Conservation (phyloP, 2,329 filamentous ascomycete species). For the Trichoderma lentiforme region DNA sequence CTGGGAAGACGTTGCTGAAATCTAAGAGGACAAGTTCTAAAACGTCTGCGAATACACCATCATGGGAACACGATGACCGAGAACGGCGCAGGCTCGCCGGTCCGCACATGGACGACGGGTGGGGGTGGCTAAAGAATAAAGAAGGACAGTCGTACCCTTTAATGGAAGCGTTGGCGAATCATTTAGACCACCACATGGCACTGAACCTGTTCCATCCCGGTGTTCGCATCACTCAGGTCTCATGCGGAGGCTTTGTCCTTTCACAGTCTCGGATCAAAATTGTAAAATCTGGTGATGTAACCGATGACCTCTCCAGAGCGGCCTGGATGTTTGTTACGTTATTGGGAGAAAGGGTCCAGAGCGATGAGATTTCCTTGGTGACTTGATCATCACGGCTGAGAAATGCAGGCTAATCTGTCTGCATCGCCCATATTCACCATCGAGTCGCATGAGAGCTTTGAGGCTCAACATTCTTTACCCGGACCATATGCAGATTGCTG, state of each 20-base stretch:
- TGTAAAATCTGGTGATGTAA: constrained; percentile 30
- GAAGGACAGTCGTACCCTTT: constrained; percentile 39
- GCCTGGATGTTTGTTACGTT: constrained; percentile 39
- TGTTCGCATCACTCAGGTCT: constrained; percentile 51
- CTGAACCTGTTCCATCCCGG: constrained; percentile 54
- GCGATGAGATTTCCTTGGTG: constrained; percentile 22
- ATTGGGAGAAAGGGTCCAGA: constrained; percentile 33
- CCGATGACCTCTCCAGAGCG: constrained; percentile 32
- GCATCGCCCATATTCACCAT: not conserved
- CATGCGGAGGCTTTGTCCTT: constrained; percentile 54
- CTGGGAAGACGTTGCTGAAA: constrained; percentile 31
- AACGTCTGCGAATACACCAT: constrained; percentile 13
- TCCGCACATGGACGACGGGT: constrained; percentile 49
- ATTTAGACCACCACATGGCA: constrained; percentile 51
- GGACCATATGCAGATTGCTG: too few species aligned
- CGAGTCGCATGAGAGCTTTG: not conserved
- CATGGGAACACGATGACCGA: constrained; percentile 33
- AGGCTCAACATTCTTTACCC: not conserved
- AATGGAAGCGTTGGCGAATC: constrained; percentile 47
- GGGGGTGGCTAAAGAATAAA: constrained; percentile 43
- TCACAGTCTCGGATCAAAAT: constrained; percentile 53
- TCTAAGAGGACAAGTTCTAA: constrained; percentile 1
- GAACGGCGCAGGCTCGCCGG: constrained; percentile 47
- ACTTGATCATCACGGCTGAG: not conserved
- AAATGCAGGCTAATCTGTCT: not conserved